A percentile compares a stretch with the other conserved stretches of the same genome.
Evolutionary conservation across 73 alveolate genomes (phyloP).

Genomic region (Stentor roeselii): DNA sequence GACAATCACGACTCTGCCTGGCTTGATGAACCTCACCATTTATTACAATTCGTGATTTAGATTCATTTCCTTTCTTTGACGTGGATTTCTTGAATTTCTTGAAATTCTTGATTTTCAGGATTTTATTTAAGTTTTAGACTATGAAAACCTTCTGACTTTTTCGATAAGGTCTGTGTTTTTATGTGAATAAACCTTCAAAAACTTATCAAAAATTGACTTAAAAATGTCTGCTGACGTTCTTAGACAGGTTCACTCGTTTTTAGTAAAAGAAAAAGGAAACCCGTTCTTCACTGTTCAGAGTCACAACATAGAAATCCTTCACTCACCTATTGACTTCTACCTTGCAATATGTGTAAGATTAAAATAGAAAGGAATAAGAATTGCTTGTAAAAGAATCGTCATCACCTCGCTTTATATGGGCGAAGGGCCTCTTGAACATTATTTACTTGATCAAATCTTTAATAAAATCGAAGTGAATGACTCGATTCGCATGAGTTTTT

Average conservation of each 20-base stretch:
- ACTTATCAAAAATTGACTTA: too few relatives aligned
- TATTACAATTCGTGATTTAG: too few relatives aligned
- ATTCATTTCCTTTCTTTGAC: too few relatives aligned
- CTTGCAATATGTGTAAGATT: slow-evolving; percentile 45
- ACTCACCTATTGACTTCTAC: slow-evolving; percentile 60
- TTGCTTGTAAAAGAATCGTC: slow-evolving; percentile 40
- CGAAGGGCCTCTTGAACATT: slow-evolving; percentile 58
- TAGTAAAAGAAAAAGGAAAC: slow-evolving; percentile 50
- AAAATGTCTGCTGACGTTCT: slow-evolving; percentile 27
- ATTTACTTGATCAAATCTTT: slow-evolving; percentile 44
- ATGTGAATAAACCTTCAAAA: too few relatives aligned
- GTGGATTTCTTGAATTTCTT: too few relatives aligned
- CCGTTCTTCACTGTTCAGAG: slow-evolving; percentile 54
- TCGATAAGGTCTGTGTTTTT: too few relatives aligned
- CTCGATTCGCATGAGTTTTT: slow-evolving; percentile 30
- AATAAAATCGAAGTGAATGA: slow-evolving; percentile 38
- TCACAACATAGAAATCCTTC: slow-evolving; percentile 43
- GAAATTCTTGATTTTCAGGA: too few relatives aligned
- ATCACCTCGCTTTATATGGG: slow-evolving; percentile 63
- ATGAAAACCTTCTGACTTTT: too few relatives aligned
- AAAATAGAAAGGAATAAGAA: slow-evolving; percentile 33
- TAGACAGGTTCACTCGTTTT: slow-evolving; percentile 34
- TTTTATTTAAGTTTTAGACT: too few relatives aligned
- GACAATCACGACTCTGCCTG: slow-evolving; percentile 82
- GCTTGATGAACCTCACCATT: slow-evolving; percentile 49